Evolutionary conservation across 176 grass and related monocot species (phyloP), one percentile per base, ranked within the genome.

Genomic region (Pontederia paniculata): DNA sequence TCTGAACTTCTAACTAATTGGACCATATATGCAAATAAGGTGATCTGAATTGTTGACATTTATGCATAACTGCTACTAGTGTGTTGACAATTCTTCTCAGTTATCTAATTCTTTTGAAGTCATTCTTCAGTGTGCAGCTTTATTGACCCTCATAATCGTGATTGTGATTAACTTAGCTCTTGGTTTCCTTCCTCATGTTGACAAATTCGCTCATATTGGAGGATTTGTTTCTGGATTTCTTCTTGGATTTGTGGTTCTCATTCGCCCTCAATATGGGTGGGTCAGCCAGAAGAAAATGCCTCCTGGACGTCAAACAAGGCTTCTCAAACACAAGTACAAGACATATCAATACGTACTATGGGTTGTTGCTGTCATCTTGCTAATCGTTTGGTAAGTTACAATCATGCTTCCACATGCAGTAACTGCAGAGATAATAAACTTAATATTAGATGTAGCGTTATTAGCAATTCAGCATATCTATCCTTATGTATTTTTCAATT

Each of bases 161-260:
- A 80, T 90, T 19, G 82, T 65, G 54, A 22, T 87, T 13, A 90
- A 90, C 71, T 69, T 97, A 60, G 91, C 71, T 56, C 73, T 97
- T 23, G 91, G 91, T 7, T 16, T 97, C 18, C 83, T 97, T 14
- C 91, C 91, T 0, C 63, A 74, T 13, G 86, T 97, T 11, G 91
- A 97, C 64, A 97, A 97, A 59, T 97, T 97, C 61, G 91, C 91
- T 28, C 91, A 97, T 77, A 75, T 97, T 37, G 91, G 91, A 57
- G 91, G 86, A 21, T 82, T 97, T 60, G 23, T 84, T 48, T 97
- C 91, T 1, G 91, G 91, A 45, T 90, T 97, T 71, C 63, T 90
- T 62, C 82, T 97, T 10, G 91, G 91, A 31, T 97, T 97, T 59
- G 80, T 90, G 60, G 42, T 88, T 37, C 79, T 97, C 10, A 68